phyloP scores from a whole-genome alignment of 345 rosid genomes.

The Hibiscus syriacus region DNA sequence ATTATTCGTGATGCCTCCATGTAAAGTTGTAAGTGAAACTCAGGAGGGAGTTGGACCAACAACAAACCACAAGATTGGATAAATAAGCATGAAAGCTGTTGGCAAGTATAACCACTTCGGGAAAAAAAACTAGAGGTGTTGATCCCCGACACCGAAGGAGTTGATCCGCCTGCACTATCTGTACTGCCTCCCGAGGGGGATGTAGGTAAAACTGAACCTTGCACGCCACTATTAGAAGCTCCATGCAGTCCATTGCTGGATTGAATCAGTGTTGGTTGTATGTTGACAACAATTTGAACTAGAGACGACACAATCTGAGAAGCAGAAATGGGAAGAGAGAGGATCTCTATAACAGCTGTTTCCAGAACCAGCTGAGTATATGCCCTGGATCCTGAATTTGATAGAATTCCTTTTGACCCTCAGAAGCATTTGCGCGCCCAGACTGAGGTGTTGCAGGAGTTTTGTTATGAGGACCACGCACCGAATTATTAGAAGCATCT shows the following conservation, averaged over 20 bases:
- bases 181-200: constrained; percentile 98
- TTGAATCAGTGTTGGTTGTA: constrained; percentile 88
- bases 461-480: constrained; percentile 59
- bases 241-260: constrained; percentile 85
- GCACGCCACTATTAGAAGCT: constrained; percentile 59
- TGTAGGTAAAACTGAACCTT: constrained; percentile 75
- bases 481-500: constrained; percentile 45
- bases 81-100: constrained; percentile 87
- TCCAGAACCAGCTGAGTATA: constrained; percentile 91
- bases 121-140: constrained; percentile 81
- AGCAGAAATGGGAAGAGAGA: constrained; percentile 87
- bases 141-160: constrained; percentile 68
- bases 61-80: constrained; percentile 96
- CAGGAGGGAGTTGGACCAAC: constrained; percentile 90
- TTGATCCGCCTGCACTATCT: constrained; percentile 83
- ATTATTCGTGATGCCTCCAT: constrained; percentile 69
- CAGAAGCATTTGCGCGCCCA: constrained; percentile 60
- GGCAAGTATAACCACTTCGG: constrained; percentile 92
- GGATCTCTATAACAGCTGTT: constrained; percentile 89
- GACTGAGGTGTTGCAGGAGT: constrained; percentile 65
- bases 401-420: constrained; percentile 82
- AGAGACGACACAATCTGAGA: constrained; percentile 79
- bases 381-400: constrained; percentile 99
- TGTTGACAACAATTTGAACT: constrained; percentile 81
- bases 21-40: constrained; percentile 80